These are phyloP conservation scores for Neurospora sp. DNA, from an alignment of 495 filamentous ascomycete species.

Conservation along the genomic window DNA sequence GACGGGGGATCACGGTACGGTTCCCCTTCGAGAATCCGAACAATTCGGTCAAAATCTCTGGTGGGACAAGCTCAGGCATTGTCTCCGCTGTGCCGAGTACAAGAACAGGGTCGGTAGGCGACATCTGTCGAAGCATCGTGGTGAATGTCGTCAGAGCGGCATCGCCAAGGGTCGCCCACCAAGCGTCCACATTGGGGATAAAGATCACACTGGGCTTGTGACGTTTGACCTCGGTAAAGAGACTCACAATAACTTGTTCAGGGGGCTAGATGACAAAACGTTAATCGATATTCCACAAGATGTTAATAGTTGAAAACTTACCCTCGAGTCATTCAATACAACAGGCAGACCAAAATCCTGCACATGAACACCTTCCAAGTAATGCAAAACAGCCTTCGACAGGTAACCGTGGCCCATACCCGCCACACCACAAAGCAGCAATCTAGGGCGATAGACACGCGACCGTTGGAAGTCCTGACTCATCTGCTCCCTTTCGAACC, in stretches of 20 bases:
- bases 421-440: constrained; percentile 63
- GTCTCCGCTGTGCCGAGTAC: constrained; percentile 72
- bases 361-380: constrained; percentile 87
- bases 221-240: constrained; percentile 83
- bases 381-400: constrained; percentile 72
- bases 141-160: constrained; percentile 62
- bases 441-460: constrained; percentile 77
- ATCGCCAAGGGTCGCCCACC: constrained; percentile 63
- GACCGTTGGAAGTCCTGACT: constrained; percentile 84
- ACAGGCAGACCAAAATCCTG: constrained; percentile 91
- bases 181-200: constrained; percentile 79
- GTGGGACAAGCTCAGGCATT: constrained; percentile 39
- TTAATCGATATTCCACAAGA: constrained; percentile 13
- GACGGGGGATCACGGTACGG: constrained; percentile 54
- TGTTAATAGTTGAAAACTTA: constrained; percentile 36
- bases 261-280: constrained; percentile 39
- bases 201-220: constrained; percentile 96
- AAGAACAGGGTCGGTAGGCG: constrained; percentile 79
- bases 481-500: constrained; percentile 76
- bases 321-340: constrained; percentile 50
- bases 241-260: constrained; percentile 77
- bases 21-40: constrained; percentile 81
- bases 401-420: constrained; percentile 96
- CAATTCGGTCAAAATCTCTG: constrained; percentile 57
- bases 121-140: constrained; percentile 63